Evolutionary conservation across 1,139 yeast genomes (phyloP), one percentile per base, ranked within the genome.

Genomic region (Kazachstania sp.): DNA sequence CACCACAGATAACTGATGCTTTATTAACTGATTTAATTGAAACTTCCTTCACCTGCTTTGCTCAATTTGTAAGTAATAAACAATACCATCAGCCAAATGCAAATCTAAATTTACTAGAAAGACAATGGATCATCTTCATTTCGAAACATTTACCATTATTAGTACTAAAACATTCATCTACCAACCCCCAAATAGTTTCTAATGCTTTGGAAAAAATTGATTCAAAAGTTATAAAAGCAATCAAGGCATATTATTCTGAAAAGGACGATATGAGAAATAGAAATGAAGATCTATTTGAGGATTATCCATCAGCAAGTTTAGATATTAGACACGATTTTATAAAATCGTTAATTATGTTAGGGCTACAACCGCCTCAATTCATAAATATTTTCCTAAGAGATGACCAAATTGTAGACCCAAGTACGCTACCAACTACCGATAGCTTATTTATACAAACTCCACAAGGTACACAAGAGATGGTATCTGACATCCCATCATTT

Each of bases 301-400:
- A 72, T 54, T 73, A 72, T 51, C 75, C 78, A 1, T 64, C 76
- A 2, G 70, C 75, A 2, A 67, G 71, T 34, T 60, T 68, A 23
- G 82, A 77, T 55, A 68, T 80, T 3, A 71, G 83, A 44, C 81
- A 77, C 51, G 76, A 72, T 18, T 79, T 83, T 48, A 60, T 81
- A 18, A 77, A 75, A 53, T 71, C 77, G 15, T 72, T 83, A 51
- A 68, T 78, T 18, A 70, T 75, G 30, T 53, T 74, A 34, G 66
- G 67, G 2, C 54, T 76, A 16, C 66, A 73, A 20, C 70, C 71
- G 2, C 65, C 70, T 1, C 66, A 69, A 16, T 61, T 75, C 8
- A 71, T 76, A 49, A 73, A 70, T 45, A 68, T 70, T 36, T 69
- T 77, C 31, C 68, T 79, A 44, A 74, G 70, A 47, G 75, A 63